Conservation (phyloP, 2,329 filamentous ascomycete genomes). For the Sporothrix protearum region DNA sequence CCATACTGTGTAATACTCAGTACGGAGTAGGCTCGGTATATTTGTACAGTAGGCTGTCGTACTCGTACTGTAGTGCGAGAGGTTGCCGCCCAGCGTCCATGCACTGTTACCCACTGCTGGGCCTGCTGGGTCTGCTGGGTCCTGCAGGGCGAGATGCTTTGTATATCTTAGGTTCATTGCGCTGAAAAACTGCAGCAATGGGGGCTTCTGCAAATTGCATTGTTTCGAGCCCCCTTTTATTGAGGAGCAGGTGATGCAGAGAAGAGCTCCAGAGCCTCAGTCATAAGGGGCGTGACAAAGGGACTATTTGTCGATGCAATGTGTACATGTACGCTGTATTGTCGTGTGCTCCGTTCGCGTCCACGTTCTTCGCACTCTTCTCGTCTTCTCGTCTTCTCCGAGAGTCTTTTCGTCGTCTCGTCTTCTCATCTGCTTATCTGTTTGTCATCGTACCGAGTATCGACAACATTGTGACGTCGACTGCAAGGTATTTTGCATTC, state of each 20-base stretch:
- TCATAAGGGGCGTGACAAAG: neutral
- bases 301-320: neutral
- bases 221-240: constrained; percentile 14
- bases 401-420: no score
- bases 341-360: constrained; percentile 1
- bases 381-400: neutral
- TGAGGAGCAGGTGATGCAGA: neutral
- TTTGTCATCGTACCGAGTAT: neutral
- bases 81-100: constrained; percentile 1
- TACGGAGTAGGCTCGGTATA: no score
- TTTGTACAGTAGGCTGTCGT: no score
- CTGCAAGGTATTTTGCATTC: neutral
- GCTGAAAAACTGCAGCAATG: neutral
- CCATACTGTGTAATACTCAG: no score
- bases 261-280: neutral
- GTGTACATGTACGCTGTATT: neutral
- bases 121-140: neutral
- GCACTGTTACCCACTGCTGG: constrained; percentile 5
- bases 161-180: neutral
- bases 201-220: constrained; percentile 12
- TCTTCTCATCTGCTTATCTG: neutral
- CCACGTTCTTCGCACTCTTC: neutral
- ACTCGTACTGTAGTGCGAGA: constrained; percentile 3
- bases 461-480: neutral
- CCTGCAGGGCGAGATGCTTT: constrained; percentile 7